Evolutionary conservation across 768 basidiomycete genomes (phyloP), one percentile per base, ranked within the genome.

Genomic region (Mycena rosella): DNA sequence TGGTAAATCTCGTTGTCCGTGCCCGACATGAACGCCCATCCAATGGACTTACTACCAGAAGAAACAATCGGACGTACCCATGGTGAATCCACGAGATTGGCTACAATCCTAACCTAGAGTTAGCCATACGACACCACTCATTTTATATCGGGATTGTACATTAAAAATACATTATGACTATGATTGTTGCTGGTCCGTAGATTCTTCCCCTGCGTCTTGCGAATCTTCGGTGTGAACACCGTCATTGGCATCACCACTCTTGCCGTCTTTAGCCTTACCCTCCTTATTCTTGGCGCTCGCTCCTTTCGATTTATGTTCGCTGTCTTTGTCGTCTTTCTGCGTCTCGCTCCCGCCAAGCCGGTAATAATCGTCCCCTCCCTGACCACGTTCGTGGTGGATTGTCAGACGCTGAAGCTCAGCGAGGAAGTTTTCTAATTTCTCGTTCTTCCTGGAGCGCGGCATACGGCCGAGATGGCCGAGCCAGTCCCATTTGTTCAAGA

Each of bases 401-500:
- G 63, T 65, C 32, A 65, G 40, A n/a, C 63, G 63, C 24, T 65
- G 63, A 0, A 65, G 63, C 30, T 65, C 63, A 2, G 63, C 15
- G 29, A 65, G 9, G 48, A 65, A 65, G 49, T 65, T 65, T 17
- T 65, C 63, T 20, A 65, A n/a, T 51, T 45, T 57, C 13, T 58
- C 63, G 48, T 65, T 52, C 56, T 65, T 65, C 47, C 48, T 65
- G 3, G 63, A 65, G 38, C 63, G 63, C 17, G 63, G 55, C 20
- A 65, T 10, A 24, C 63, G 63, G 2, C 63, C 63, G 17, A 65
- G 36, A 17, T n/a, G 34, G 13, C 63, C 55, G 36, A 65, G 63
- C 63, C 63, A 65, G 48, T 32, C 26, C 63, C 63, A 65, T 52
- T 65, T 65, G 36, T 65, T 65, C 20, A 65, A n/a, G 36, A 65